These are phyloP conservation scores for Rhinocladiella similis DNA, from an alignment of 2,329 filamentous ascomycete genomes.

Conservation along the genomic window DNA sequence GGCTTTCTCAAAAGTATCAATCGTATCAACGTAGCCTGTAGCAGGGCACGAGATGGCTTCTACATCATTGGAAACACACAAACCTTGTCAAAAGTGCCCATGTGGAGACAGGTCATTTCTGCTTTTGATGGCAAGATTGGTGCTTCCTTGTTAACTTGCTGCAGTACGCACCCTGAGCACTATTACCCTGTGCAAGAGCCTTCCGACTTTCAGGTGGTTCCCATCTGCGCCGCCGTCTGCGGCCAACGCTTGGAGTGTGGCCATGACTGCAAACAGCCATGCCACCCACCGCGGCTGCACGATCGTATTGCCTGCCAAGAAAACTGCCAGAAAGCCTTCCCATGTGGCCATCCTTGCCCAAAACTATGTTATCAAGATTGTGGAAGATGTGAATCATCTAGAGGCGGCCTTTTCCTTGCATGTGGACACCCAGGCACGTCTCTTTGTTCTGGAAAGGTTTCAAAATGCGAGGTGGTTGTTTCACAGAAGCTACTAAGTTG, in stretches of 20 bases:
- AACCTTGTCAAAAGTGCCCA: conserved; percentile 28
- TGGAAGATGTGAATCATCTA: conserved; percentile 17
- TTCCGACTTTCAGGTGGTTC: conserved; percentile 28
- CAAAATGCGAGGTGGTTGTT: conserved; percentile 18
- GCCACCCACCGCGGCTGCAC: conserved; percentile 28
- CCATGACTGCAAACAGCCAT: conserved; percentile 25
- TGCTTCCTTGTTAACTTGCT: conserved; percentile 28
- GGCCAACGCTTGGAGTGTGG: conserved; percentile 30
- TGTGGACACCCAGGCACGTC: conserved; percentile 25
- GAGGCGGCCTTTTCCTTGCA: conserved; percentile 15
- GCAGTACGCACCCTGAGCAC: conserved; percentile 28
- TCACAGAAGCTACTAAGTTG: conserved; percentile 15
- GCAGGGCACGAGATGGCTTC: conserved; percentile 36
- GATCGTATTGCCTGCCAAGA: conserved; percentile 24
- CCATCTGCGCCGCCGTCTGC: conserved; percentile 28
- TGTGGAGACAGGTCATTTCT: conserved; percentile 33
- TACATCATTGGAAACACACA: conserved; percentile 37
- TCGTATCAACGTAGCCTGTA: conserved; percentile 37
- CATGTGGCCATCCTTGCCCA: conserved; percentile 25
- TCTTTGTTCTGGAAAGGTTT: conserved; percentile 24
- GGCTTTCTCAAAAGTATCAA: conserved; percentile 37
- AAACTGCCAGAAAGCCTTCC: conserved; percentile 20
- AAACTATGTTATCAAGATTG: conserved; percentile 28
- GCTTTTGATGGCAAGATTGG: conserved; percentile 30
- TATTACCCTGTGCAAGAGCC: conserved; percentile 23